Evolutionary conservation across 2,329 filamentous ascomycete species (phyloP), one percentile per base, ranked within the genome.

Genomic region (Exophiala viscosa): DNA sequence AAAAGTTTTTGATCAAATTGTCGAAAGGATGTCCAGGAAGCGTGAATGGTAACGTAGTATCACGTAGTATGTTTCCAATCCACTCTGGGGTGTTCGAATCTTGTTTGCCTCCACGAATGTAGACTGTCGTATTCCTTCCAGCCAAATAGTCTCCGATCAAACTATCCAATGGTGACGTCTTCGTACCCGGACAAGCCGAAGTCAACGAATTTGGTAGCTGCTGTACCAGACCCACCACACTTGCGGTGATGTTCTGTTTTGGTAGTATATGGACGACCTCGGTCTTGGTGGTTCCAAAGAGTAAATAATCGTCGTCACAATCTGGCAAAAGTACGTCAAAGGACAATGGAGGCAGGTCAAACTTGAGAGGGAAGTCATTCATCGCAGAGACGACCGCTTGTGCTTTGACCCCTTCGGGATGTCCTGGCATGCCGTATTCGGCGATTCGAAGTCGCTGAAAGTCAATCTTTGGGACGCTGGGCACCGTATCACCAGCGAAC

Each of bases 281-380:
- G 1, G 89, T 95, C 14, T 77, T 76, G 6, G 88, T 90, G 62
- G 87, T 83, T 2, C 89, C 91, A 50, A 97, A 79, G 59, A 83
- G 76, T 62, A 99, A 93, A 58, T 85, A 83, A 17, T 81, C 74
- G 3, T 80, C 75, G 20, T 80, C 77, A 70, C 93, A 99, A 57
- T 90, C 90, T 39, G 89, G 85, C 5, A 97, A 85, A 42, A 96
- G 76, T 28, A 97, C 83, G 58, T 91, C 85, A 65, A 97, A 96
- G 0, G 82, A 84, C 52, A 97, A 82, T 34, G 86, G 77, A 10
- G 93, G 93, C 15, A 96, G 75, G 17, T 82, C 80, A 48, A 96
- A 74, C 53, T 85, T 80, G 45, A 99, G 69, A 0, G 90, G 89
- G 64, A 89, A 95, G 48, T 84, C 76, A 69, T 97, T 95, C 63